A percentile compares a stretch with the other conserved stretches of the same genome.
phyloP scores from a whole-genome alignment of 805 yeast species.

The Candida awuae region DNA sequence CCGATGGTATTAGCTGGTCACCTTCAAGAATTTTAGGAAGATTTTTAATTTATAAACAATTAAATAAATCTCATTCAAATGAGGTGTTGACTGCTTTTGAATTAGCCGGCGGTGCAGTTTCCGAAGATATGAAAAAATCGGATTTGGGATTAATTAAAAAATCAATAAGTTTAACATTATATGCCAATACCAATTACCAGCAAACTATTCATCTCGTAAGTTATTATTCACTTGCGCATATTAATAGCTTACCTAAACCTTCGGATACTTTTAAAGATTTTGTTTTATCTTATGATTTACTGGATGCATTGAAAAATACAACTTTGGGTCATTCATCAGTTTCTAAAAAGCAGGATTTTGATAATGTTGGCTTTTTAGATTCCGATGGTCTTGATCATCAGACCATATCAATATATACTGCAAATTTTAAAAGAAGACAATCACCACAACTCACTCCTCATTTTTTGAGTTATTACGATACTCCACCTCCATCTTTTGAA shows the following conservation, averaged over 20 bases:
- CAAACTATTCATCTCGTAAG: constrained; percentile 67
- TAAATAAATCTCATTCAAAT: constrained; percentile 31
- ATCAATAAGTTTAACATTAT: constrained; percentile 61
- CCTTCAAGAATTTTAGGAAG: constrained; percentile 84
- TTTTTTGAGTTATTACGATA: too few relatives aligned
- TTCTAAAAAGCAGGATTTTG: constrained; percentile 11
- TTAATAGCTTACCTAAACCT: constrained; percentile 54
- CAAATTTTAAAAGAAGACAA: constrained; percentile 11
- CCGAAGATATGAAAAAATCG: not conserved
- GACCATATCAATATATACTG: constrained; percentile 12
- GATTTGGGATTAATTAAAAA: constrained; percentile 71
- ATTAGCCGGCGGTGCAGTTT: constrained; percentile 14
- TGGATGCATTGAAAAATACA: constrained; percentile 50
- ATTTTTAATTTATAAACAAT: constrained; percentile 74
- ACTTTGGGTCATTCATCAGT: constrained; percentile 42
- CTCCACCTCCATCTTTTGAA: too few relatives aligned
- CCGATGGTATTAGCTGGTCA: constrained; percentile 93
- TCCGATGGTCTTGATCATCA: constrained; percentile 18
- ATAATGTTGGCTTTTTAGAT: constrained; percentile 18
- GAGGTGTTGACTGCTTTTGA: constrained; percentile 10
- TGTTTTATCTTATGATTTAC: constrained; percentile 38
- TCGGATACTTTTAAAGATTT: constrained; percentile 43
- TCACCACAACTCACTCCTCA: too few relatives aligned
- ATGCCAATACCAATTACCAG: constrained; percentile 17
- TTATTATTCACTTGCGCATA: constrained; percentile 73